Percentiles rank a stretch among this genome's conserved stretches.
These are phyloP conservation scores for Tuber aestivum DNA, from an alignment of 495 filamentous ascomycete species.

Conservation along the genomic window DNA sequence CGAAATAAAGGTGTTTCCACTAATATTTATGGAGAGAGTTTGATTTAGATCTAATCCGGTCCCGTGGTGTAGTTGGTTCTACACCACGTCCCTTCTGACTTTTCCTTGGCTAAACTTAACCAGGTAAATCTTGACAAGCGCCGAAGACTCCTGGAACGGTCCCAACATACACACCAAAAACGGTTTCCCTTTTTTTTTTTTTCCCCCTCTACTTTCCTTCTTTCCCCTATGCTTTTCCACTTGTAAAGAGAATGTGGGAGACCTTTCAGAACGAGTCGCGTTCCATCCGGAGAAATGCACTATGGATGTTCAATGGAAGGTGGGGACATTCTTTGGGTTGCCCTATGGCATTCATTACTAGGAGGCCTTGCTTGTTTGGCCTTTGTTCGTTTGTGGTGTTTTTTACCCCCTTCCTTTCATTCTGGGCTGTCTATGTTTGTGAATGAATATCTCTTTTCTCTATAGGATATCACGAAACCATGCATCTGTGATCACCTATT, in stretches of 20 bases:
- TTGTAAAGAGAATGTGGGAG: neutral
- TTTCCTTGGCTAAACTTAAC: too few relatives aligned
- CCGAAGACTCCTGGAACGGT: too few relatives aligned
- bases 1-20: too few relatives aligned
- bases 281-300: neutral
- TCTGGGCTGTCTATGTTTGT: neutral
- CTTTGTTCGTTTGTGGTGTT: conserved; percentile 39
- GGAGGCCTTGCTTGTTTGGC: conserved; percentile 44
- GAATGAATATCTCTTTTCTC: neutral
- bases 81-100: too few relatives aligned
- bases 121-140: too few relatives aligned
- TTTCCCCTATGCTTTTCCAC: neutral
- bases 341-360: conserved; percentile 46
- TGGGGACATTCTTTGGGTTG: conserved; percentile 45
- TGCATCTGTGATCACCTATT: neutral
- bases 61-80: too few relatives aligned
- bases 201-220: too few relatives aligned
- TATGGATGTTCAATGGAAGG: conserved; percentile 28
- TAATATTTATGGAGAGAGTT: too few relatives aligned
- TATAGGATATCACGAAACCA: neutral
- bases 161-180: too few relatives aligned
- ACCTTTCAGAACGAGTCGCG: neutral
- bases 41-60: too few relatives aligned
- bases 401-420: neutral
- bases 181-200: neutral